These are phyloP conservation scores for Mrakia blollopis DNA, from an alignment of 768 basidiomycete species.

Conservation along the genomic window DNA sequence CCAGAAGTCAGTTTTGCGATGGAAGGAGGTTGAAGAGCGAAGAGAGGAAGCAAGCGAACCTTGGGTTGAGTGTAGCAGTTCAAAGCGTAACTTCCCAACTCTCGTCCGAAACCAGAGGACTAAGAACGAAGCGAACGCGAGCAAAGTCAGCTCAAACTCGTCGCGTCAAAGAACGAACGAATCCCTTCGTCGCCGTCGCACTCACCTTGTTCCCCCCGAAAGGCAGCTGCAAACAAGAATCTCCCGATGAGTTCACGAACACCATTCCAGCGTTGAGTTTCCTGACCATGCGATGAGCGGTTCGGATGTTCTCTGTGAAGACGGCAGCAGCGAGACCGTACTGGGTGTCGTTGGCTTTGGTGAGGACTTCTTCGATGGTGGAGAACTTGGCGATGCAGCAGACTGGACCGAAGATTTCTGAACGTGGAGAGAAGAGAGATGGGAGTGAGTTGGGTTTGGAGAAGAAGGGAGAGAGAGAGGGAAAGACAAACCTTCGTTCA, in stretches of 20 bases:
- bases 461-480: background rate
- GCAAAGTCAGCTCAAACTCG: background rate
- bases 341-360: slow-evolving; percentile 75
- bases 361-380: slow-evolving; percentile 79
- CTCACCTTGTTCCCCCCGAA: slow-evolving; percentile 25
- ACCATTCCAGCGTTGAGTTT: slow-evolving; percentile 8
- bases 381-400: slow-evolving; percentile 75
- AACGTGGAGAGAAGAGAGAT: background rate
- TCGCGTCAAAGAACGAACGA: too few species aligned
- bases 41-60: background rate
- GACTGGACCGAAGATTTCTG: slow-evolving; percentile 90
- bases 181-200: background rate
- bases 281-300: background rate
- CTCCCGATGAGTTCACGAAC: slow-evolving; percentile 15
- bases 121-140: background rate
- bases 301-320: slow-evolving; percentile 18
- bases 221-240: slow-evolving; percentile 5
- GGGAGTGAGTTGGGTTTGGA: background rate
- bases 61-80: slow-evolving; percentile 22
- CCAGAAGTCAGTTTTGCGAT: background rate
- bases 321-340: slow-evolving; percentile 78
- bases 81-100: slow-evolving; percentile 20
- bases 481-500: background rate
- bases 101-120: slow-evolving; percentile 17
- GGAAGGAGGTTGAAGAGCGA: too few species aligned